Conservation (phyloP, 1,139 yeast genomes). For the Meyerozyma smithsonii region DNA sequence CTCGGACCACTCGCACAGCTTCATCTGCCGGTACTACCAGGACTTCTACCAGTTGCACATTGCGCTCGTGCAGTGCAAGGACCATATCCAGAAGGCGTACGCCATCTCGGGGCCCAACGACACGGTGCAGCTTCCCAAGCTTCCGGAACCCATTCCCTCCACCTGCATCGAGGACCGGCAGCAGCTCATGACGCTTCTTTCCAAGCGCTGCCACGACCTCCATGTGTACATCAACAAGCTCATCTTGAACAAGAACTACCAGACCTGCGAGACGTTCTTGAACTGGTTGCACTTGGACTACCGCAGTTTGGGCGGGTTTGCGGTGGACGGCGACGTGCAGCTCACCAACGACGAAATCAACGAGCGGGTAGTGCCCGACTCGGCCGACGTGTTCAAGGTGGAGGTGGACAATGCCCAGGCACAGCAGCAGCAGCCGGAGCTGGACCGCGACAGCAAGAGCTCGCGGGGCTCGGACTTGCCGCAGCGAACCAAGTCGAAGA, state of each 20-base stretch:
- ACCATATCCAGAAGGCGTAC: conserved; percentile 9
- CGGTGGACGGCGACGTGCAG: conserved; percentile 5
- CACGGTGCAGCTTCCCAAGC: conserved; percentile 28
- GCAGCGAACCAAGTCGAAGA: conserved; percentile 15
- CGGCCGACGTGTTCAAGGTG: conserved; percentile 11
- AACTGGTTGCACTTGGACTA: conserved; percentile 28
- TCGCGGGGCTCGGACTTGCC: conserved; percentile 8
- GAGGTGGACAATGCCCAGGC: conserved; percentile 3
- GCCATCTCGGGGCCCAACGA: conserved; percentile 8
- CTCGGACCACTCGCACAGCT: conserved; percentile 26
- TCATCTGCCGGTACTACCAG: conserved; percentile 37
- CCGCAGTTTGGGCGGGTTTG: conserved; percentile 11
- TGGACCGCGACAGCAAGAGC: conserved; percentile 6
- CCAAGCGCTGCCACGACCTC: conserved; percentile 31
- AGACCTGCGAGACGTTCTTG: conserved; percentile 21
- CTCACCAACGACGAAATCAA: conserved; percentile 13
- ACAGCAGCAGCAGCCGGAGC: too few species aligned
- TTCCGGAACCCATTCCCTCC: conserved; percentile 41
- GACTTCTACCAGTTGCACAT: conserved; percentile 41
- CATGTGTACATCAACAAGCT: conserved; percentile 29
- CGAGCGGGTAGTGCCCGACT: conserved; percentile 13
- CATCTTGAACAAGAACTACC: conserved; percentile 23
- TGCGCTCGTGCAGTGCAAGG: conserved; percentile 18
- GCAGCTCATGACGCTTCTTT: conserved; percentile 13
- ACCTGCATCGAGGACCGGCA: conserved; percentile 12